Evolutionary conservation across 164 flowering plant species (phyloP).

Genomic region (Liquidambar formosana): DNA sequence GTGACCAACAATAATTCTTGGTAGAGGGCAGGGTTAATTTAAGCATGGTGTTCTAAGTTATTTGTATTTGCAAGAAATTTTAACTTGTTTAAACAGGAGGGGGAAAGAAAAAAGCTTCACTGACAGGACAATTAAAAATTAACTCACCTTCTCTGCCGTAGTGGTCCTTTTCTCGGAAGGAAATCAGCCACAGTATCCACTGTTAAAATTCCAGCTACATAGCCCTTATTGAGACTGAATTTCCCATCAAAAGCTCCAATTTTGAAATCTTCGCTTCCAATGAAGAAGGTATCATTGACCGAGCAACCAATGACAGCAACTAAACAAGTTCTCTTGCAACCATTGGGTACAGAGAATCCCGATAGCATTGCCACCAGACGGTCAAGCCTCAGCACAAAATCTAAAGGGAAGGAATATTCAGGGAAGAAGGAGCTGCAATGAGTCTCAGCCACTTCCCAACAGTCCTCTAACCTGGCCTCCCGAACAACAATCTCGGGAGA

Average conservation of each 20-base stretch:
- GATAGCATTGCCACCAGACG: constrained; percentile 68
- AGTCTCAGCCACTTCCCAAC: constrained; percentile 99
- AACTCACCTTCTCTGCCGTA: constrained; percentile 78
- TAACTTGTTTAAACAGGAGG: no score
- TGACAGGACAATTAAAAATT: not conserved
- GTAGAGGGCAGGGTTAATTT: no score
- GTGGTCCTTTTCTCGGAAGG: constrained; percentile 92
- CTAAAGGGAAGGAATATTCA: constrained; percentile 81
- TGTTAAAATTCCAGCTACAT: constrained; percentile 88
- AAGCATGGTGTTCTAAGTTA: no score
- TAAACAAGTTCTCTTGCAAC: constrained; percentile 75
- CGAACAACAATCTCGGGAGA: constrained; percentile 83
- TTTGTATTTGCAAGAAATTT: no score
- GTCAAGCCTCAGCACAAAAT: constrained; percentile 72
- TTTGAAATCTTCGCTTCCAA: constrained; percentile 62
- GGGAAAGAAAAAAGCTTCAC: not conserved
- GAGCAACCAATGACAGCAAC: constrained; percentile 77
- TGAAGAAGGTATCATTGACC: constrained; percentile 35
- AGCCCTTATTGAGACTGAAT: constrained; percentile 64
- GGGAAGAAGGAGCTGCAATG: constrained; percentile 99
- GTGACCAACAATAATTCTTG: no score
- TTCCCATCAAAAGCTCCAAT: constrained; percentile 72
- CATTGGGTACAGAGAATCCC: constrained; percentile 73
- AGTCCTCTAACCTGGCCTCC: constrained; percentile 96
- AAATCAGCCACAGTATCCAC: constrained; percentile 93